Base-by-base conservation (phyloP, 371 early-diverging fungal species). In the Mucor indicus region DNA sequence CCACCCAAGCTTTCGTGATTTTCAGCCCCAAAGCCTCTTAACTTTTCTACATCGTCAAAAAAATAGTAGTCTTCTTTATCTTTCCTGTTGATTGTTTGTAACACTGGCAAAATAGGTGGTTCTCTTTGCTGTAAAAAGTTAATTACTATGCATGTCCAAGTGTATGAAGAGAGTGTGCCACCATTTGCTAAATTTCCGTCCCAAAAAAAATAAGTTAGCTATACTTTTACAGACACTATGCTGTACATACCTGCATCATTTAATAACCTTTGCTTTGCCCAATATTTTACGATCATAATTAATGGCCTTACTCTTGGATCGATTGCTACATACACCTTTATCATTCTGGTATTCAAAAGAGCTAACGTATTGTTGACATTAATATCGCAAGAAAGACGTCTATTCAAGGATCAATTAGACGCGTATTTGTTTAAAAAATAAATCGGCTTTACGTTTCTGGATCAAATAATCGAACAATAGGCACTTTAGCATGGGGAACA, bases 161-260 rank as follows among this genome's bases (percentile, higher is more conserved):
- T 55, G 40, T 61, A 96, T 0, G 92, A 90, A 31, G 92, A 91
- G 37, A 96, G 61, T 1, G 96, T 96, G 6, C 96, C 96, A 20
- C 95, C 94, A 55, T 83, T 84, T 9, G 90, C 93, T 45, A 42
- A 19, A 27, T 48, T 16, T 29, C 23, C 17, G n/a, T n/a, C n/a
- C n/a, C n/a, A n/a, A n/a, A n/a, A n/a, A n/a, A n/a, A n/a, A n/a
- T n/a, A n/a, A n/a, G n/a, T n/a, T n/a, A n/a, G n/a, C n/a, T n/a
- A n/a, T n/a, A n/a, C n/a, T n/a, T n/a, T n/a, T n/a, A n/a, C n/a
- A n/a, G n/a, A n/a, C n/a, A n/a, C n/a, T n/a, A n/a, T n/a, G n/a
- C n/a, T n/a, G n/a, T n/a, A 19, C 47, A 38, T 73, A 82, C 50
- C 85, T 31, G 86, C 86, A 63, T 89, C 88, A 38, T 85, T 86